phyloP scores from a whole-genome alignment of 768 basidiomycete genomes.

The Rhizopogon rudus region DNA sequence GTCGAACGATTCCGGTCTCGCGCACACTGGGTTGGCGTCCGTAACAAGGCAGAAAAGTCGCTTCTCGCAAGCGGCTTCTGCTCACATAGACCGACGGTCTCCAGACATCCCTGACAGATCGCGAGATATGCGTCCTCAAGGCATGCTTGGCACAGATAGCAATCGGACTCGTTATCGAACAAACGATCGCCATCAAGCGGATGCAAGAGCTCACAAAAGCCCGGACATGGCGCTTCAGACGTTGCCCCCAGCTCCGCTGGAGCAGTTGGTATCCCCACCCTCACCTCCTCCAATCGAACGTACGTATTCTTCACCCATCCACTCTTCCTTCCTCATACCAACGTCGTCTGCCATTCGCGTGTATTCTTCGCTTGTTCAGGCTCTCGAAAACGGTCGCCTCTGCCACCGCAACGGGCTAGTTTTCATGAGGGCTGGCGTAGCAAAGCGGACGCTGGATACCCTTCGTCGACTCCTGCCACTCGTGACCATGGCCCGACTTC shows the following conservation, averaged over 20 bases:
- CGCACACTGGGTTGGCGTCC: slow-evolving; percentile 5
- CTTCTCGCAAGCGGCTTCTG: slow-evolving; percentile 15
- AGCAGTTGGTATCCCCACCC: slow-evolving; percentile 12
- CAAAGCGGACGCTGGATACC: neutral
- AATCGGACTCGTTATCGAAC: slow-evolving; percentile 13
- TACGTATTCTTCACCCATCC: slow-evolving; percentile 31
- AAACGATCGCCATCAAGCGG: slow-evolving; percentile 6
- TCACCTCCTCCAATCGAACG: slow-evolving; percentile 28
- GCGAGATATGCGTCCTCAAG: slow-evolving; percentile 17
- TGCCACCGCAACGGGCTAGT: slow-evolving; percentile 30
- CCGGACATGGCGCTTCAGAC: neutral
- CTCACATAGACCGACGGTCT: slow-evolving; percentile 9
- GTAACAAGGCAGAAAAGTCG: slow-evolving; percentile 12
- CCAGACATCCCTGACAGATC: slow-evolving; percentile 11
- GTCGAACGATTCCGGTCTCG: slow-evolving; percentile 11
- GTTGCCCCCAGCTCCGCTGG: slow-evolving; percentile 1
- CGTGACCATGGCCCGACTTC: slow-evolving; percentile 3
- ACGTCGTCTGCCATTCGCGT: slow-evolving; percentile 19
- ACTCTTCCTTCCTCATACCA: slow-evolving; percentile 23
- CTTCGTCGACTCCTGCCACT: slow-evolving; percentile 3
- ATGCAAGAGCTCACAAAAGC: slow-evolving; percentile 2
- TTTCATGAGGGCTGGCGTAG: slow-evolving; percentile 21
- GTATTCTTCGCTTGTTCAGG: slow-evolving; percentile 17
- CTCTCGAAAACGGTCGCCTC: slow-evolving; percentile 30
- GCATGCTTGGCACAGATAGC: slow-evolving; percentile 12